A percentile compares a stretch with the other conserved stretches of the same genome.
These are phyloP conservation scores for Penicillium soppii DNA, from an alignment of 495 filamentous ascomycete species.

Conservation along the genomic window DNA sequence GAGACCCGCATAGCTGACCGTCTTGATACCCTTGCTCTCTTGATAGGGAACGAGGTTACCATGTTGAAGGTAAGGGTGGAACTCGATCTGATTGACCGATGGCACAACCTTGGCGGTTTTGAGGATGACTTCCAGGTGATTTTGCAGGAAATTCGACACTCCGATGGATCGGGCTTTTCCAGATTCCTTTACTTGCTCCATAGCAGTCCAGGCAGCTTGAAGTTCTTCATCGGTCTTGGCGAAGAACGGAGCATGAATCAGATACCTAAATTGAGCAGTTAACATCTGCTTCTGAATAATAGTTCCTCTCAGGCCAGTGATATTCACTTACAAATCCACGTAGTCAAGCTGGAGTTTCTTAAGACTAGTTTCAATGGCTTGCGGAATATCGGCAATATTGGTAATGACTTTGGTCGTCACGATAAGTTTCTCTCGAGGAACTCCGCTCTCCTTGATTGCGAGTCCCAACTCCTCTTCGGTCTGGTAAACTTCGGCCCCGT, in stretches of 20 bases:
- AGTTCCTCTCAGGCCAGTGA: neutral
- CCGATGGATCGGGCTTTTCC: conserved; percentile 78
- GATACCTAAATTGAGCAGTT: conserved; percentile 51
- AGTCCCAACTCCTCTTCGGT: conserved; percentile 76
- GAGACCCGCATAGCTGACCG: conserved; percentile 68
- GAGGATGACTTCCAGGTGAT: conserved; percentile 67
- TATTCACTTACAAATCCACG: conserved; percentile 64
- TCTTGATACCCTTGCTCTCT: conserved; percentile 65
- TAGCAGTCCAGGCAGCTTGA: conserved; percentile 69
- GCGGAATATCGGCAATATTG: conserved; percentile 58
- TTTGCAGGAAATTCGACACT: conserved; percentile 75
- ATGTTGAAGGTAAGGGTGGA: conserved; percentile 84
- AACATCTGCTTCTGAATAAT: neutral
- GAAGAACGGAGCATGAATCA: conserved; percentile 77
- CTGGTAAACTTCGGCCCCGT: conserved; percentile 80
- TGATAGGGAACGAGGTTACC: conserved; percentile 63
- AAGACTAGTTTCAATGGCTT: conserved; percentile 68
- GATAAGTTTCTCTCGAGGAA: conserved; percentile 68
- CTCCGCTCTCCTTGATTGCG: conserved; percentile 66
- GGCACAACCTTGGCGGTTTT: conserved; percentile 63
- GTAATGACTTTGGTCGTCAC: conserved; percentile 71
- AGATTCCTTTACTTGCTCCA: conserved; percentile 68
- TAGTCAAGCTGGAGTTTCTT: conserved; percentile 74
- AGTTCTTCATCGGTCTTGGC: conserved; percentile 60
- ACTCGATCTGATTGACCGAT: conserved; percentile 85